phyloP scores from a whole-genome alignment of 495 filamentous ascomycete species.

The Neurospora sp. region DNA sequence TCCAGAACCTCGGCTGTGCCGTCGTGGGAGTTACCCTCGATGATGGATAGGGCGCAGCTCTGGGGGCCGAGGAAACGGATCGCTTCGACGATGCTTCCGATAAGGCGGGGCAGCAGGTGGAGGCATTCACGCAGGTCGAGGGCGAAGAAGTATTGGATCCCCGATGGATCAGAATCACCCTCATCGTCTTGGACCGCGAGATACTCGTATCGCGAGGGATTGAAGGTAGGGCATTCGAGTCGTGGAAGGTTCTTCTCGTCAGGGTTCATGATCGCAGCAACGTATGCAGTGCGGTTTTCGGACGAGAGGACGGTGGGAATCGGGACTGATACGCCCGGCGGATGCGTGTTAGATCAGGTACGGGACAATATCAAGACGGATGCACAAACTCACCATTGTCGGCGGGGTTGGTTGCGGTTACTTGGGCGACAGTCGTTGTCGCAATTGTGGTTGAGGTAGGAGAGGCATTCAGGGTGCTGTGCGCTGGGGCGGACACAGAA shows the following conservation, averaged over 20 bases:
- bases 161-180: not conserved
- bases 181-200: not conserved
- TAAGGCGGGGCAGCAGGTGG: constrained; percentile 33
- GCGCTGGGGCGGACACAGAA: not conserved
- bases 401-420: not conserved
- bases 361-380: not conserved
- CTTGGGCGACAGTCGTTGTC: not conserved
- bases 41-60: constrained; percentile 38
- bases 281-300: not conserved
- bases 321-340: not conserved
- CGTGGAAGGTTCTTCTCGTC: not conserved
- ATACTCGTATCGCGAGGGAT: not conserved
- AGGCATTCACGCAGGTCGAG: constrained; percentile 34
- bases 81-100: constrained; percentile 34
- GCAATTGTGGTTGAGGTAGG: not conserved
- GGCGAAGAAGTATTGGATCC: constrained; percentile 35
- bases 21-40: constrained; percentile 40
- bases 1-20: constrained; percentile 39
- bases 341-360: not conserved
- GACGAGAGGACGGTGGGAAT: not conserved
- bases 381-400: not conserved
- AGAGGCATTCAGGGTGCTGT: not conserved
- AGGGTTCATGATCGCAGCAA: not conserved
- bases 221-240: not conserved
- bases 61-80: constrained; percentile 37